Evolutionary conservation across 495 filamentous ascomycete species (phyloP).

Genomic region (Friedmanniomyces endolithicus): DNA sequence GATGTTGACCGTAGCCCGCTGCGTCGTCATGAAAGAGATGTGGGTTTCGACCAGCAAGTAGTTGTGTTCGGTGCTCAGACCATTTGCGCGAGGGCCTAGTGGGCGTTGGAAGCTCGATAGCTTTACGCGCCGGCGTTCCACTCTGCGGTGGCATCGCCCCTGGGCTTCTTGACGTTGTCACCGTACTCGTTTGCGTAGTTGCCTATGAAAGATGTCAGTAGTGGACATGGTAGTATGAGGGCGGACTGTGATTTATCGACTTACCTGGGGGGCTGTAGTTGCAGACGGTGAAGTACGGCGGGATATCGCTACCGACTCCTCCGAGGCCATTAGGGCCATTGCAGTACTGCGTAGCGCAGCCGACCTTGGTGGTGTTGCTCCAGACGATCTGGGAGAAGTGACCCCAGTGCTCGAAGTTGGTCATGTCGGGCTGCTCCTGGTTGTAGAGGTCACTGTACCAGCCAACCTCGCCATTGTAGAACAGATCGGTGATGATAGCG

Average conservation of each 20-base stretch:
- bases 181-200: constrained; percentile 57
- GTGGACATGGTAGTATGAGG: too few species aligned
- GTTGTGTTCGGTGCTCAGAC: too few species aligned
- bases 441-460: constrained; percentile 38
- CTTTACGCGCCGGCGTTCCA: constrained; percentile 12
- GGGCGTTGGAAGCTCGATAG: too few species aligned
- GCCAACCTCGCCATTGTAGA: constrained; percentile 70
- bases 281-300: constrained; percentile 66
- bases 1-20: background rate
- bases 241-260: too few species aligned
- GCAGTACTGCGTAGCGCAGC: constrained; percentile 56
- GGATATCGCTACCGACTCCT: constrained; percentile 39
- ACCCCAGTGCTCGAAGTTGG: constrained; percentile 49
- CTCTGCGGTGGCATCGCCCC: constrained; percentile 28
- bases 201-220: constrained; percentile 33
- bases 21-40: background rate
- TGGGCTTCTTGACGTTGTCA: constrained; percentile 46
- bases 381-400: constrained; percentile 86
- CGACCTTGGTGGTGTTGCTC: constrained; percentile 56
- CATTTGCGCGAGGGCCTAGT: too few species aligned
- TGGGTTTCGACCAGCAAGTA: background rate
- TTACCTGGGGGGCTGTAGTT: constrained; percentile 68
- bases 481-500: constrained; percentile 56
- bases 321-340: constrained; percentile 26
- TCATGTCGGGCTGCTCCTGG: constrained; percentile 38